Evolutionary conservation across 208 protist species (phyloP), one percentile per base, ranked within the genome.

Genomic region (Vickermania spadyakhi): DNA sequence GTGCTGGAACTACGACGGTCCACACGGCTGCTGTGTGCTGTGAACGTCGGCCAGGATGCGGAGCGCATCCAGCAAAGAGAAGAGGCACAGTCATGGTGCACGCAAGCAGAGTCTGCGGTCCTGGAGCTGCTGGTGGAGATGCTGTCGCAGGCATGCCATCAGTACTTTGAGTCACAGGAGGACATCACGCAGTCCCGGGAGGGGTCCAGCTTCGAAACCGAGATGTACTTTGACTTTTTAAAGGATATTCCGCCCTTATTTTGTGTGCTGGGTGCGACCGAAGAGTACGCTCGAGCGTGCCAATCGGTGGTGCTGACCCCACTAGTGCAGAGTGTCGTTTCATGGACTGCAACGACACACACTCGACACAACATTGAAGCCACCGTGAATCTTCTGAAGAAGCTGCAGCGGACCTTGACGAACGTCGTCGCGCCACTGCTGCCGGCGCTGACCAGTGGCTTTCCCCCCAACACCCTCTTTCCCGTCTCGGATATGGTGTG

Each of bases 321-420:
- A 0, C 67, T 78, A 11, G 41, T 92, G 18, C 82, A 95, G 31
- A 65, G 52, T 21, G 66, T 89, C 1, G 70, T 95, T 18, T 84
- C 84, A 7, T 95, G 88, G 88, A 84, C 83, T 45, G 82, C 83
- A 0, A 83, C 84, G 0, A 84, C 88, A 22, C 80, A 86, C 68
- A 83, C 83, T 0, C 77, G 84, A 4, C 76, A 87, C 31, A 85
- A 72, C 70, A 62, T 74, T 0, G 73, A 79, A 25, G 74, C 82
- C 2, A 84, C 67, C 1, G 69, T 90, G 27, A 31, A 67, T 3
- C 66, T 95, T 29, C 66, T 95, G 28, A 36, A 57, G 25, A 63
- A 60, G 3, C 64, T 95, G n/a, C 64, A 75, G 49, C 28, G 60
- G 14, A 58, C 70, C 27, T 31, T 95, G 18, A 52, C 62, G 26